Evolutionary conservation across 2,329 filamentous ascomycete species (phyloP).

Genomic region (Coleophoma cylindrospora): DNA sequence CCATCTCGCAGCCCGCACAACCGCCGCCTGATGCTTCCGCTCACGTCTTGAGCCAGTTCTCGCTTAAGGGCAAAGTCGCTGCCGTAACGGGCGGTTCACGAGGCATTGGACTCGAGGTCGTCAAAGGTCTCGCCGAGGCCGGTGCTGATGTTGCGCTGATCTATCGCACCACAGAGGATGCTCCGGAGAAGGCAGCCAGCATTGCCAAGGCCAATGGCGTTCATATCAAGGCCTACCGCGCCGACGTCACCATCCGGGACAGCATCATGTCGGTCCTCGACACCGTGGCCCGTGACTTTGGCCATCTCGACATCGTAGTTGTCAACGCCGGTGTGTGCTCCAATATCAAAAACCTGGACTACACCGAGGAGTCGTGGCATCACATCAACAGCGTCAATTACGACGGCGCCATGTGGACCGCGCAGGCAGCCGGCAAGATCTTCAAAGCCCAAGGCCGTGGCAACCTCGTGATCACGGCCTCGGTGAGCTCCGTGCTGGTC

Average conservation of each 20-base stretch:
- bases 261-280: not conserved
- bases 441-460: constrained; percentile 19
- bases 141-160: constrained; percentile 35
- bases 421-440: not conserved
- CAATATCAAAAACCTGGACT: constrained; percentile 31
- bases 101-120: constrained; percentile 36
- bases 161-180: constrained; percentile 15
- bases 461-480: constrained; percentile 34
- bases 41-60: not conserved
- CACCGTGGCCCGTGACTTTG: not conserved
- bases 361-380: constrained; percentile 31
- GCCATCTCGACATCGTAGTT: constrained; percentile 31
- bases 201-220: constrained; percentile 3
- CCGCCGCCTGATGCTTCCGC: no score
- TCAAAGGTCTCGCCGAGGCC: constrained; percentile 34
- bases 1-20: no score
- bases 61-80: constrained; percentile 31
- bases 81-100: constrained; percentile 37
- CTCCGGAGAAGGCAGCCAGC: constrained; percentile 21
- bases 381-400: constrained; percentile 28
- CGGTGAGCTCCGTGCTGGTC: constrained; percentile 33
- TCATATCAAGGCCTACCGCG: constrained; percentile 28
- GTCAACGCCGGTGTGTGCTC: constrained; percentile 35
- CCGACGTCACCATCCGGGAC: constrained; percentile 23
- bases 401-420: not conserved